phyloP scores from a whole-genome alignment of 441 rosid species.

The Erysimum cheiri region DNA sequence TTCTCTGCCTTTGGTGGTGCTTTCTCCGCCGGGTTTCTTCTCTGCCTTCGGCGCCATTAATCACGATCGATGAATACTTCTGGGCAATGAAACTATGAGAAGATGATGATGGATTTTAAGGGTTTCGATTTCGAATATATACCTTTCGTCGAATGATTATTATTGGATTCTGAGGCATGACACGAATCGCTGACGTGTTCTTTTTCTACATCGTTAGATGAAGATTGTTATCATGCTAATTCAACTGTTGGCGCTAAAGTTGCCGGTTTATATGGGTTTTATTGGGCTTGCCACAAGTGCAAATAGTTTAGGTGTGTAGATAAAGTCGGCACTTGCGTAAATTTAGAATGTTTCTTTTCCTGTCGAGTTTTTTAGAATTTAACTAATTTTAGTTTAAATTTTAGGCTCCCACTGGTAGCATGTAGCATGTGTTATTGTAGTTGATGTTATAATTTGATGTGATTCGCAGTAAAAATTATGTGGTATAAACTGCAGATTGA shows the following conservation, averaged over 20 bases:
- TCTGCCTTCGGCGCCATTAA: constrained; percentile 43
- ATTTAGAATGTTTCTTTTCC: neutral
- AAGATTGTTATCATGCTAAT: neutral
- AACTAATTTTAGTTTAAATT: too few relatives aligned
- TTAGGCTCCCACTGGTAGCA: too few relatives aligned
- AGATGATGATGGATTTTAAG: neutral
- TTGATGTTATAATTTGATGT: too few relatives aligned
- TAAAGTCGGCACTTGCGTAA: neutral
- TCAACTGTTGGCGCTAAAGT: neutral
- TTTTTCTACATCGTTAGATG: neutral
- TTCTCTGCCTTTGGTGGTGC: constrained; percentile 56
- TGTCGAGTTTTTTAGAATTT: neutral
- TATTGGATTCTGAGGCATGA: neutral
- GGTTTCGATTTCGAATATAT: constrained; percentile 9
- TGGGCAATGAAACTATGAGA: constrained; percentile 1
- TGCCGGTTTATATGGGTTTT: constrained; percentile 1
- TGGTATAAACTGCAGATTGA: too few relatives aligned
- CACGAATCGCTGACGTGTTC: neutral
- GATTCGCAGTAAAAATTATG: too few relatives aligned
- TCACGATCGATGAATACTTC: neutral
- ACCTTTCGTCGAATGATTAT: neutral
- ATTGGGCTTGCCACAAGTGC: neutral
- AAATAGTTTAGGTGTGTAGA: neutral
- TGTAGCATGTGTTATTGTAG: too few relatives aligned
- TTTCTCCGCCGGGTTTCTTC: constrained; percentile 53